Evolutionary conservation across 75 land plant species (phyloP), one percentile per base, ranked within the genome.

Genomic region (Chamaecyparis obtusa): DNA sequence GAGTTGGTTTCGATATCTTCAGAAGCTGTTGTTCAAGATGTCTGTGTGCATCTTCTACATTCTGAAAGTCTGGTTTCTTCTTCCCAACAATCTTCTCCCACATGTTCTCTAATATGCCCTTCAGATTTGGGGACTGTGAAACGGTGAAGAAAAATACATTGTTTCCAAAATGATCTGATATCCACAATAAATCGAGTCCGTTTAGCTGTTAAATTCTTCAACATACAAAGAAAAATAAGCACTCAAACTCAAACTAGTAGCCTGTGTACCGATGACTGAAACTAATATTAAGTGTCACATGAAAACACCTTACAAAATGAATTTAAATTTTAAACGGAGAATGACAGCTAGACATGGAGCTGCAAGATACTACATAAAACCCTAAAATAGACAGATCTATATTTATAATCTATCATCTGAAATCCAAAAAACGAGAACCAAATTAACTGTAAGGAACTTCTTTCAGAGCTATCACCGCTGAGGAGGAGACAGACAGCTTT

Each of bases 141-240:
- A 94, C 94, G 0, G 94, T 94, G 48, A 89, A 54, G 80, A 94
- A 94, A 78, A 90, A 80, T 51, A 93, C 86, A 33, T 51, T 51
- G 55, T 91, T 83, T 9, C 86, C 71, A 27, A 93, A 94, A 84
- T 85, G 39, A 46, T 84, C 95, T 94, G 90, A 5, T 21, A 78
- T 14, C 19, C 81, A 39, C 21, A 78, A 39, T 19, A 24, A 39
- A 24, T 2, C 46, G 43, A 41, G 8, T 78, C 27, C n/a, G 27
- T 64, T 64, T 13, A 57, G 64, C 5, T 57, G 24, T 0, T 5
- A 60, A 60, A 60, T 21, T 21, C 5, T 16, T 16, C 3, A n/a
- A 56, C 19, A 56, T 16, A 21, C 60, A n/a, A 56, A 15, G 21
- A 16, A 44, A 44, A 44, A 44, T 4, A 44, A n/a, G n/a, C 2